Percentiles rank a stretch among this genome's conserved stretches.
phyloP scores from a whole-genome alignment of 306 rosid genomes.

The Prunus davidiana region DNA sequence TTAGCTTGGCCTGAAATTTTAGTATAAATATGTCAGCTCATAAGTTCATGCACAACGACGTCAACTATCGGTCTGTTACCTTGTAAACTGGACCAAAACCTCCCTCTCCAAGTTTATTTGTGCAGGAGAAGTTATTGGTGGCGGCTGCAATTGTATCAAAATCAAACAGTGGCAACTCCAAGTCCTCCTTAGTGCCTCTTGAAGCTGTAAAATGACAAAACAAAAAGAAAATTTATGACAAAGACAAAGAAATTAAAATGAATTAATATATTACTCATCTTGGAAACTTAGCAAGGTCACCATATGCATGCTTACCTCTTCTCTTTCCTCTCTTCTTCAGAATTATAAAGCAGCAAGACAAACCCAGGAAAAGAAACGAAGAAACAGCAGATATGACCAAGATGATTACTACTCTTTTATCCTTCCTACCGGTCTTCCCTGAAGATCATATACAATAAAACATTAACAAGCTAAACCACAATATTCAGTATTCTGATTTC shows the following conservation, averaged over 20 bases:
- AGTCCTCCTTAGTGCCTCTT: constrained; percentile 20
- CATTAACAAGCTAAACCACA: not conserved
- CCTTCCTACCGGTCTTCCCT: not conserved
- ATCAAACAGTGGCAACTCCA: constrained; percentile 48
- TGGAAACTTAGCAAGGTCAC: not conserved
- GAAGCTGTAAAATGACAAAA: not conserved
- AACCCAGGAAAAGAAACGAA: not conserved
- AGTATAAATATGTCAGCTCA: not conserved
- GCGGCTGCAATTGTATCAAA: constrained; percentile 38
- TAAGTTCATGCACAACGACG: not conserved
- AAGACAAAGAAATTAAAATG: too few relatives aligned
- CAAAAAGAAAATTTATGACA: not conserved
- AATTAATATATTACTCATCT: too few relatives aligned
- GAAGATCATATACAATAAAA: not conserved
- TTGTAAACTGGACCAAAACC: constrained; percentile 60
- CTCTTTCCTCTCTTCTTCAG: constrained; percentile 16
- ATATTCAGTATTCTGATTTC: not conserved
- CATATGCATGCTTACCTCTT: constrained; percentile 18
- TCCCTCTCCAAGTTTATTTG: constrained; percentile 49
- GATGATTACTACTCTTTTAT: not conserved
- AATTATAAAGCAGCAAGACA: not conserved
- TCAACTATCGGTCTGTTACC: constrained; percentile 18
- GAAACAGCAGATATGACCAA: not conserved
- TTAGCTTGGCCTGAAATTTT: constrained; percentile 5
- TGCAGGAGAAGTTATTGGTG: constrained; percentile 35